phyloP scores from a whole-genome alignment of 805 yeast species.

The Saccharomycopsis schoenii region DNA sequence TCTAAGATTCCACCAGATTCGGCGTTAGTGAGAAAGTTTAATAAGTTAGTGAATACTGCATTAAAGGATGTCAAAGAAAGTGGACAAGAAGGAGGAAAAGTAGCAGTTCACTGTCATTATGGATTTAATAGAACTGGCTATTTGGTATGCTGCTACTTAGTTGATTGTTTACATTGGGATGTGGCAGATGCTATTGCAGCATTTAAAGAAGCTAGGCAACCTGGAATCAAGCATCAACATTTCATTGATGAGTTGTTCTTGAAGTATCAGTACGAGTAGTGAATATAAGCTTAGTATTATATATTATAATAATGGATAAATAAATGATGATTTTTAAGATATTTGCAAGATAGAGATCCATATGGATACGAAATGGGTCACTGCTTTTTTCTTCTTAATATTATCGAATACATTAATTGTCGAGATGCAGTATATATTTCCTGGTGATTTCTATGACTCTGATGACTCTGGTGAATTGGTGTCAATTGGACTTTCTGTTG shows the following conservation, averaged over 20 bases:
- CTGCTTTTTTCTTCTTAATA: neutral
- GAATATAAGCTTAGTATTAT: neutral
- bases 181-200: conserved; percentile 56
- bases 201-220: conserved; percentile 46
- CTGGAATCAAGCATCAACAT: conserved; percentile 72
- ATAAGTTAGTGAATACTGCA: conserved; percentile 41
- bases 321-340: neutral
- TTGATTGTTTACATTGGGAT: conserved; percentile 48
- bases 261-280: conserved; percentile 35
- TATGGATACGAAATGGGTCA: neutral
- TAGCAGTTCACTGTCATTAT: conserved; percentile 70
- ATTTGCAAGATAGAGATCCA: neutral
- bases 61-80: conserved; percentile 22
- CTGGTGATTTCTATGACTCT: too few relatives aligned
- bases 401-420: too few relatives aligned
- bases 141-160: conserved; percentile 56
- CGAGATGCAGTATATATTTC: too few relatives aligned
- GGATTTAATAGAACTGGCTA: conserved; percentile 77
- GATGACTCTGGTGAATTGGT: too few relatives aligned
- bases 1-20: conserved; percentile 67
- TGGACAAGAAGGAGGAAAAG: conserved; percentile 22
- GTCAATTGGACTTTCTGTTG: too few relatives aligned
- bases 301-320: neutral
- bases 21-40: conserved; percentile 46
- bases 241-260: conserved; percentile 64